Evolutionary conservation across 1,139 yeast species (phyloP).

Genomic region (Zygoascus hellenicus): DNA sequence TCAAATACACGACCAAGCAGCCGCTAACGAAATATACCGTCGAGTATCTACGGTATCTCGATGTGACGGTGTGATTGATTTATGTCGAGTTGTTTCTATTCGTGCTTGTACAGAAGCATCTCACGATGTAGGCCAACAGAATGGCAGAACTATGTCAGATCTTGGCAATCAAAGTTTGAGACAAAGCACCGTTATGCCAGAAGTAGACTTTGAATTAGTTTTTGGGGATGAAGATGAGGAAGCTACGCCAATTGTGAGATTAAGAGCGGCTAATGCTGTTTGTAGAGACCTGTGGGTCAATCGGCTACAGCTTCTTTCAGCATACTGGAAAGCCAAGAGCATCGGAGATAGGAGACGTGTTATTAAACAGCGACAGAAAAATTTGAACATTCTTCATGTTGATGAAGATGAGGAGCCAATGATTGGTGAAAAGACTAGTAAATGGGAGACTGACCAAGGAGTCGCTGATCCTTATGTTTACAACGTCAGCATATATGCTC

Average conservation of each 20-base stretch:
- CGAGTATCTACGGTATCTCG: constrained; percentile 50
- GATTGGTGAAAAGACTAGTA: constrained; percentile 44
- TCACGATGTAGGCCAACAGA: neutral
- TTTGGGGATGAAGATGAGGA: constrained; percentile 45
- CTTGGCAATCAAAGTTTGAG: neutral
- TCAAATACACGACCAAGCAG: constrained; percentile 46
- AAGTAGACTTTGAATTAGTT: constrained; percentile 43
- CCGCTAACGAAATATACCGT: constrained; percentile 59
- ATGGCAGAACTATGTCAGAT: neutral
- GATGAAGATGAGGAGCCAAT: constrained; percentile 56
- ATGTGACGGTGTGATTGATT: constrained; percentile 58
- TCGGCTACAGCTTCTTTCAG: constrained; percentile 40
- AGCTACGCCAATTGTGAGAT: constrained; percentile 41
- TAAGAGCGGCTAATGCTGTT: constrained; percentile 50
- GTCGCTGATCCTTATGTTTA: constrained; percentile 48
- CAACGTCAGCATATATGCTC: constrained; percentile 52
- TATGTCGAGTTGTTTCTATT: constrained; percentile 45
- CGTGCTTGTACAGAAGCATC: constrained; percentile 17
- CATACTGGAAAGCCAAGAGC: constrained; percentile 56
- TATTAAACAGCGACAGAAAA: constrained; percentile 40
- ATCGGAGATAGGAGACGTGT: constrained; percentile 39
- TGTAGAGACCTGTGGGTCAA: constrained; percentile 63
- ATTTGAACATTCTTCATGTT: constrained; percentile 44
- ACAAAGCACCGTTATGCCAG: neutral
- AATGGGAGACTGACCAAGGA: constrained; percentile 53